Conservation (phyloP, 2,329 filamentous ascomycete genomes). For the Penicillium janthinellum region DNA sequence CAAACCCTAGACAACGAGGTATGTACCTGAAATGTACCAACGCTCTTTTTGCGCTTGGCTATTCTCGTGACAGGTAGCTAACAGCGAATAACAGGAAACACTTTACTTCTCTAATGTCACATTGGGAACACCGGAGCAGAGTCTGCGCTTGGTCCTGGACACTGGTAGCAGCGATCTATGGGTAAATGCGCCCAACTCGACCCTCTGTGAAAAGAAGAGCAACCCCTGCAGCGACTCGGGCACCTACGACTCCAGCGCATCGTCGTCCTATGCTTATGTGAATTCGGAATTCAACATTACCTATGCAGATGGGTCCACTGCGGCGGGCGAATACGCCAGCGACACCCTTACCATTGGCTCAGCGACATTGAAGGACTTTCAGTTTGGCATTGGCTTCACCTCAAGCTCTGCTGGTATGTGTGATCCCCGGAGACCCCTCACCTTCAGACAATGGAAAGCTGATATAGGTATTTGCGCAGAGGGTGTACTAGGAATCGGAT, state of each 20-base stretch:
- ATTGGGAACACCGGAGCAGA: constrained; percentile 60
- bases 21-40: constrained; percentile 6
- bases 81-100: constrained; percentile 43
- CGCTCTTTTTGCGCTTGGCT: neutral
- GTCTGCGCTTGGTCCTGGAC: constrained; percentile 60
- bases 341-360: constrained; percentile 66
- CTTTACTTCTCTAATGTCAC: constrained; percentile 62
- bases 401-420: constrained; percentile 52
- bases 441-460: neutral
- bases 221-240: constrained; percentile 52
- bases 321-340: constrained; percentile 75
- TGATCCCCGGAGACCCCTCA: neutral
- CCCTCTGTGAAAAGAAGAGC: constrained; percentile 45
- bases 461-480: constrained; percentile 45
- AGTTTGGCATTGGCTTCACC: constrained; percentile 62
- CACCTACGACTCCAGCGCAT: constrained; percentile 58
- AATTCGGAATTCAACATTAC: constrained; percentile 81
- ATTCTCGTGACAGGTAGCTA: neutral
- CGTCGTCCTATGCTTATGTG: constrained; percentile 74
- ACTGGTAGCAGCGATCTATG: constrained; percentile 66
- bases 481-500: constrained; percentile 85
- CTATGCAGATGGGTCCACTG: constrained; percentile 79
- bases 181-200: constrained; percentile 57
- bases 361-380: constrained; percentile 52
- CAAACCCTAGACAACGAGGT: constrained; percentile 58